Percentiles rank a stretch among this genome's conserved stretches.
Evolutionary conservation across 768 basidiomycete genomes (phyloP).

Genomic region (Amanita phalloides): DNA sequence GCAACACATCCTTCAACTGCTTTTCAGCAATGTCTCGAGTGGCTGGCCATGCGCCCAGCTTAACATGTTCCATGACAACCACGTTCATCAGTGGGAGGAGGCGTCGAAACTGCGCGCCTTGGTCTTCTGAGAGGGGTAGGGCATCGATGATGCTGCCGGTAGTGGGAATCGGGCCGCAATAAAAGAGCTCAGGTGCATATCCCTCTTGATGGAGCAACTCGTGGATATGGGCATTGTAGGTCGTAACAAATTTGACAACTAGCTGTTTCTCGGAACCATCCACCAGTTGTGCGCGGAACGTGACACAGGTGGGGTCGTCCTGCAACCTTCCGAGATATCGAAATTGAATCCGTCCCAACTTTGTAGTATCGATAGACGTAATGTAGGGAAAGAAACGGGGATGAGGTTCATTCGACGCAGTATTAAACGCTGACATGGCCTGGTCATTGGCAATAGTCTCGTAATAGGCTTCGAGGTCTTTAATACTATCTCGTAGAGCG

Average conservation of each 20-base stretch:
- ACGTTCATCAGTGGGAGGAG: neutral
- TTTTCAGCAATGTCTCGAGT: neutral
- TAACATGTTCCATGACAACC: no score
- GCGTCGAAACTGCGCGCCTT: neutral
- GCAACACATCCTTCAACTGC: neutral
- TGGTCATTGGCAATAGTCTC: constrained; percentile 1
- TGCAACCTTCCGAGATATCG: constrained; percentile 9
- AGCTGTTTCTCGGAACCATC: neutral
- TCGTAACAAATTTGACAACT: constrained; percentile 8
- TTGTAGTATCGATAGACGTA: constrained; percentile 4
- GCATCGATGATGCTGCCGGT: neutral
- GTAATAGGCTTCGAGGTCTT: constrained; percentile 9
- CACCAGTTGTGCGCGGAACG: constrained; percentile 5
- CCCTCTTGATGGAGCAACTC: constrained; percentile 4
- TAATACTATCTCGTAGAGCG: constrained; percentile 10
- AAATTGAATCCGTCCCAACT: constrained; percentile 1
- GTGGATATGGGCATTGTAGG: constrained; percentile 6
- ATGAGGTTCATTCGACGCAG: constrained; percentile 5
- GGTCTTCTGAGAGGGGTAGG: neutral
- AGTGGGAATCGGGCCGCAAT: neutral
- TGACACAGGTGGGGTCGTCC: constrained; percentile 8
- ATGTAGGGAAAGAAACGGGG: constrained; percentile 13
- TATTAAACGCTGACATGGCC: neutral
- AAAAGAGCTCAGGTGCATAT: constrained; percentile 3
- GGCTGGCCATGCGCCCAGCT: no score